Conservation (phyloP, 1,284 basidiomycete species). For the Moesziomyces sp. region DNA sequence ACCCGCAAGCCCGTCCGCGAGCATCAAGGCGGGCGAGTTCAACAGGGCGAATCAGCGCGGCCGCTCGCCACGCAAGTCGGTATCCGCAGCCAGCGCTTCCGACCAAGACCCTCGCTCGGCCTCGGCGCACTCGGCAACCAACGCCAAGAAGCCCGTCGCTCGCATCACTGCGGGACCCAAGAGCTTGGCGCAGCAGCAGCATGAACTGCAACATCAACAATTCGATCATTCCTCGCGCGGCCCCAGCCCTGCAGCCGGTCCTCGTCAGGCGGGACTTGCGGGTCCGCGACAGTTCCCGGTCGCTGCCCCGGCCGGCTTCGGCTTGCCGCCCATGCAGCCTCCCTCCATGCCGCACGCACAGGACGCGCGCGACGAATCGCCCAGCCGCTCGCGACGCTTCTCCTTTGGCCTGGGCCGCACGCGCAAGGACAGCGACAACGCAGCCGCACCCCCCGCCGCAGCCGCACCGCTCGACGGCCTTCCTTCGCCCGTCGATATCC, state of each 20-base stretch:
- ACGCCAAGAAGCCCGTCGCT: slow-evolving; percentile 29
- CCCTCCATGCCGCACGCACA: slow-evolving; percentile 11
- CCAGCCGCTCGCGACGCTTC: slow-evolving; percentile 29
- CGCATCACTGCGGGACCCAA: slow-evolving; percentile 43
- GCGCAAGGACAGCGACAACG: slow-evolving; percentile 16
- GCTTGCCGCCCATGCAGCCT: slow-evolving; percentile 22
- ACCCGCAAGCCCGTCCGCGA: slow-evolving; percentile 31
- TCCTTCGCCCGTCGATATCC: slow-evolving; percentile 51
- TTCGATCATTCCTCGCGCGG: slow-evolving; percentile 12
- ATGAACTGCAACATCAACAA: slow-evolving; percentile 4
- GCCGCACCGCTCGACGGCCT: slow-evolving; percentile 45
- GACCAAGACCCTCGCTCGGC: slow-evolving; percentile 6
- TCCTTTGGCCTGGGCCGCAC: slow-evolving; percentile 28
- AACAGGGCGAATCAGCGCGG: slow-evolving; percentile 31
- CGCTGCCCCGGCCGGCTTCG: background rate
- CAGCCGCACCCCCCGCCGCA: slow-evolving; percentile 5
- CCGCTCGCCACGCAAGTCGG: slow-evolving; percentile 26
- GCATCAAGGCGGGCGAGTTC: slow-evolving; percentile 53
- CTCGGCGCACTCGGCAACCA: slow-evolving; percentile 15
- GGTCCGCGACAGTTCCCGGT: slow-evolving; percentile 37
- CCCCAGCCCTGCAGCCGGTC: slow-evolving; percentile 12
- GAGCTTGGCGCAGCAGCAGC: slow-evolving; percentile 35
- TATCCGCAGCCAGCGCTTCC: slow-evolving; percentile 7
- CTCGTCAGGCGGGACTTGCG: slow-evolving; percentile 14
- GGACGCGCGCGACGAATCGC: slow-evolving; percentile 18